Base-by-base conservation (phyloP, 176 grass and related monocot species). In the Lolium multiflorum region DNA sequence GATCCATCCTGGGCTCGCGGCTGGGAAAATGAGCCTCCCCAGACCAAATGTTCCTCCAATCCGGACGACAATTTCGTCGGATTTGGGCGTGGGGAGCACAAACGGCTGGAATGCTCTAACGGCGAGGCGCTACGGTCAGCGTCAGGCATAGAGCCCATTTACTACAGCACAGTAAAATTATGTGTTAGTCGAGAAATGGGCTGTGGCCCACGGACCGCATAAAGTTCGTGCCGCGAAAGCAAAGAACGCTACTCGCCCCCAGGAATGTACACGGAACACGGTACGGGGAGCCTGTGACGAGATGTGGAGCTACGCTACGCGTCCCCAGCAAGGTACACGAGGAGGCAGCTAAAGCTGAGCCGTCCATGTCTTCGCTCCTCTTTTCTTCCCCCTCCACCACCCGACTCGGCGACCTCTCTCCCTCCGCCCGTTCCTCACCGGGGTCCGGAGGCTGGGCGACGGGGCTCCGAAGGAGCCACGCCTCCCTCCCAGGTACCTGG, bases 311-410 rank as follows among this genome's bases (percentile, higher is more conserved):
- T 39, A 80, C n/a, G 60, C 60, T 28, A 66, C 14, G 78, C 43
- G 70, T 15, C 77, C 70, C 60, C 11, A 39, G n/a, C 44, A 37
- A 3, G 9, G 56, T 31, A 84, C 69, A 82, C 41, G 63, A 55
- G 64, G 41, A 74, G 46, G 78, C 0, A 61, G 11, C 78, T 2
- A 76, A 76, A 79, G 41, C 73, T 35, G 84, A 74, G 56, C 84
- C 89, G 85, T 84, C 84, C 55, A 56, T 83, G 48, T 76, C 81
- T 71, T 71, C 6, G 21, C 81, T 54, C 89, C 84, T 84, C 85
- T 72, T 64, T 21, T 47, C 16, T 57, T 87, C 65, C 38, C 10
- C 82, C 22, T 66, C 88, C 81, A 22, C 84, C 64, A 48, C 50
- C 67, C 68, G 44, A 71, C 73, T 71, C 73, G 70, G 8, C 83